Evolutionary conservation across 192 early-diverging fungal genomes (phyloP).

Genomic region (Kickxella alabastrina): DNA sequence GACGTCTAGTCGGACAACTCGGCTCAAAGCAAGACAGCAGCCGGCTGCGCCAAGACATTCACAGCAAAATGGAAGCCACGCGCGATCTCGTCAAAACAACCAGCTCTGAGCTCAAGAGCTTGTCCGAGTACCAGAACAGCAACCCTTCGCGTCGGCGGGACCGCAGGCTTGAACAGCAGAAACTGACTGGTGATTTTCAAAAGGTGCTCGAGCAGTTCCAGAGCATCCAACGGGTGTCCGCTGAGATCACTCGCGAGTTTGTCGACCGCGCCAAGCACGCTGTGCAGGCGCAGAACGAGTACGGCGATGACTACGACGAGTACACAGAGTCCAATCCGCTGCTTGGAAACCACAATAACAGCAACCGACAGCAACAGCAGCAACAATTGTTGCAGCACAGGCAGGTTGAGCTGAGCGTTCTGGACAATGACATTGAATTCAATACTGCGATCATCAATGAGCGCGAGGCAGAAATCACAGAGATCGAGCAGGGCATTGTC

Average conservation of each 20-base stretch:
- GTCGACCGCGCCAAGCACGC: conserved; percentile 69
- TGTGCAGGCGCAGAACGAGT: conserved; percentile 14
- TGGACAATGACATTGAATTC: conserved; percentile 91
- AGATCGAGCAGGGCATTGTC: conserved; percentile 88
- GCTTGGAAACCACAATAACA: background rate
- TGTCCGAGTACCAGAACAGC: conserved; percentile 57
- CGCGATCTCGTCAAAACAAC: conserved; percentile 78
- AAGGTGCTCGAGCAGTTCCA: conserved; percentile 88
- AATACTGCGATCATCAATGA: conserved; percentile 93
- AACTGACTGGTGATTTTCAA: conserved; percentile 93
- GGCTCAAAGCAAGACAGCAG: conserved; percentile 74
- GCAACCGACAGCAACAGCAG: conserved; percentile 16
- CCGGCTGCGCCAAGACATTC: conserved; percentile 59
- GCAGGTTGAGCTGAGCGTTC: conserved; percentile 62
- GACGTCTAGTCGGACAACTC: conserved; percentile 69
- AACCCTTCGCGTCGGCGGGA: conserved; percentile 43
- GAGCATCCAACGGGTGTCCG: conserved; percentile 73
- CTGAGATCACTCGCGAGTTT: conserved; percentile 79
- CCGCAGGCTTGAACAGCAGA: conserved; percentile 84
- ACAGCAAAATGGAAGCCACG: conserved; percentile 73
- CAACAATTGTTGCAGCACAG: conserved; percentile 19
- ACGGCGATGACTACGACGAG: conserved; percentile 12
- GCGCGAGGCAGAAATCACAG: conserved; percentile 86
- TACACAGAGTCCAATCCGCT: conserved; percentile 26
- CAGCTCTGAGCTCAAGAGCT: conserved; percentile 67